These are phyloP conservation scores for Diaporthe sp. DNA, from an alignment of 2,329 filamentous ascomycete species.

Conservation along the genomic window DNA sequence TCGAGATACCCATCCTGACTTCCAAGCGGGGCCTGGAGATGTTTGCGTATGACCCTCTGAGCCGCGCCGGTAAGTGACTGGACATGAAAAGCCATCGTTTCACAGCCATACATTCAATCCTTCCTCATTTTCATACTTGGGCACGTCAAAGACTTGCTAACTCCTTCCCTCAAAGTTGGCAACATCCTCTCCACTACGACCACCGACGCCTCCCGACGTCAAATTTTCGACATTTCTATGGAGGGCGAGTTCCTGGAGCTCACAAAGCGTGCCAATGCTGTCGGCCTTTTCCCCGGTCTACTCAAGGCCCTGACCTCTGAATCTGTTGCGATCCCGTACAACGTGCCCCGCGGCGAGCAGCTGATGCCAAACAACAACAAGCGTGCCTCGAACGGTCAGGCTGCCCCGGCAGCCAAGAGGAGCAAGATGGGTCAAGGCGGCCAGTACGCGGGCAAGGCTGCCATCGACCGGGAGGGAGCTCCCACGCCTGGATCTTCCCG, in stretches of 20 bases:
- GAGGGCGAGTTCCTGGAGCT: neutral
- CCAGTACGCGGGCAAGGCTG: neutral
- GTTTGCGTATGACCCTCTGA: constrained; percentile 19
- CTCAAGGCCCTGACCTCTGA: neutral
- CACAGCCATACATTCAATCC: too few species aligned
- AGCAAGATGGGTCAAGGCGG: neutral
- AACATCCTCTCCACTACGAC: neutral
- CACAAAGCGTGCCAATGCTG: too few species aligned
- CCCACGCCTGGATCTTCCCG: neutral
- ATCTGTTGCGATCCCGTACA: neutral
- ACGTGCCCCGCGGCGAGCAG: neutral
- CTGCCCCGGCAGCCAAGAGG: neutral
- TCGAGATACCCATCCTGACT: neutral
- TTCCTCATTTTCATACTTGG: accelerated
- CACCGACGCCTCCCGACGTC: neutral
- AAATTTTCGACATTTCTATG: neutral
- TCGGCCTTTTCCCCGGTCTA: neutral
- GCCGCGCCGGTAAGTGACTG: constrained; percentile 19
- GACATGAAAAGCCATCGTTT: too few species aligned
- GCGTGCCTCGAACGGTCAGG: neutral
- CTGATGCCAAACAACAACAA: neutral
- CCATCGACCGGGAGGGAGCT: neutral
- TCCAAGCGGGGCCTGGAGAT: neutral
- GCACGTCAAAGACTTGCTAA: neutral
- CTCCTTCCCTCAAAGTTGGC: constrained; percentile 4